phyloP scores from a whole-genome alignment of 306 rosid genomes.

The Vigna mungo region DNA sequence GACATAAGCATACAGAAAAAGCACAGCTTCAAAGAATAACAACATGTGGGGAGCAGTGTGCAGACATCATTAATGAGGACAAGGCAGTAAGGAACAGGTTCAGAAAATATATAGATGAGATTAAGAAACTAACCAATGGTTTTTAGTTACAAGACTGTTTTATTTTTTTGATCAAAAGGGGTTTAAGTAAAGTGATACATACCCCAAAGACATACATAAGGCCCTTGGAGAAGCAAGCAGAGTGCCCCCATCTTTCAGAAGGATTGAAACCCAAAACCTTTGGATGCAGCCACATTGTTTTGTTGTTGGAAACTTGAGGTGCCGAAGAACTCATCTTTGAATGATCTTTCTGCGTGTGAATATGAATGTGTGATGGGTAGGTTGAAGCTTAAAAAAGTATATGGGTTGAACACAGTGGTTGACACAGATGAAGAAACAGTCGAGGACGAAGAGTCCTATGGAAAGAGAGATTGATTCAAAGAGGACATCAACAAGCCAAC shows the following conservation, averaged over 20 bases:
- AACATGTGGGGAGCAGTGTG: conserved; percentile 28
- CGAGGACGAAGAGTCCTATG: conserved; percentile 30
- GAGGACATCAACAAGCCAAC: conserved; percentile 65
- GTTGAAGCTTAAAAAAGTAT: conserved; percentile 1
- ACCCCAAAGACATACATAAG: conserved; percentile 84
- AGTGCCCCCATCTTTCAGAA: conserved; percentile 95
- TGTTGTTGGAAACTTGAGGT: conserved; percentile 60
- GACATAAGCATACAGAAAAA: conserved; percentile 9
- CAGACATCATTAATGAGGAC: conserved; percentile 34
- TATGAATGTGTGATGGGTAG: conserved; percentile 4
- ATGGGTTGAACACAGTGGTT: conserved; percentile 8
- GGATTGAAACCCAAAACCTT: conserved; percentile 74
- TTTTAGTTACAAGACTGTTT: not conserved
- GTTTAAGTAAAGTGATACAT: conserved; percentile 39
- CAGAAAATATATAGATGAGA: conserved; percentile 13
- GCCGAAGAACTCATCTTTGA: conserved; percentile 61
- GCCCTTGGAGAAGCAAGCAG: conserved; percentile 76
- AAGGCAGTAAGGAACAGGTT: not conserved
- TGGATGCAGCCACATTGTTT: conserved; percentile 94
- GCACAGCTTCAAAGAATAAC: conserved; percentile 4
- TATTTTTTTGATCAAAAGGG: not conserved
- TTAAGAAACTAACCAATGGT: not conserved
- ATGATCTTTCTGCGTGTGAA: not conserved
- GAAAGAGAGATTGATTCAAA: conserved; percentile 58
- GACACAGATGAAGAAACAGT: conserved; percentile 57